Evolutionary conservation across 495 filamentous ascomycete genomes (phyloP).

Genomic region (Penicillium lagena): DNA sequence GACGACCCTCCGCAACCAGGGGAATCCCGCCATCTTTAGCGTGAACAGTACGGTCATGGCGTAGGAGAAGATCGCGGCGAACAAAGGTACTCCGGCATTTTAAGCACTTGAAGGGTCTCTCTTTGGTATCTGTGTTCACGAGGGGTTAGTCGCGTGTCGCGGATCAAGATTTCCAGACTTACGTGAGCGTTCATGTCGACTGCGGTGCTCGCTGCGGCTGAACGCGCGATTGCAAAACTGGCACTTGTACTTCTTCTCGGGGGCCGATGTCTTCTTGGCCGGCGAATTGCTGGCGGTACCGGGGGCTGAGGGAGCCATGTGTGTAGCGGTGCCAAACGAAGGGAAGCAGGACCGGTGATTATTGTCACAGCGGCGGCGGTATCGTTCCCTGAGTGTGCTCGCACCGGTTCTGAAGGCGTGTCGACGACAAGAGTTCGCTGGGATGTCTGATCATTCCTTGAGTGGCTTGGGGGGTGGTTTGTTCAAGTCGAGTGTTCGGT

Average conservation of each 20-base stretch:
- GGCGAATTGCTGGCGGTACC: constrained; percentile 55
- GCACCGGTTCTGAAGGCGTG: constrained; percentile 44
- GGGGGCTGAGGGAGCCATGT: constrained; percentile 51
- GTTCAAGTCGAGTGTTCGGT: too few relatives aligned
- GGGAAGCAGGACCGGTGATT: too few relatives aligned
- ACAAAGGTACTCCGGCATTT: constrained; percentile 99
- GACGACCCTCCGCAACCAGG: constrained; percentile 89
- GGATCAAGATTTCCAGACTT: constrained; percentile 42
- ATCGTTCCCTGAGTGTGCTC: constrained; percentile 48
- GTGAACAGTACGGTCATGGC: constrained; percentile 97
- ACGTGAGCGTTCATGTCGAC: constrained; percentile 96
- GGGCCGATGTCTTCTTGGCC: constrained; percentile 56
- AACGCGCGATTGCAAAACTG: constrained; percentile 98
- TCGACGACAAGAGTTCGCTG: constrained; percentile 40
- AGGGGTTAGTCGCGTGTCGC: constrained; percentile 8
- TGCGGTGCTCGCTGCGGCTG: constrained; percentile 93
- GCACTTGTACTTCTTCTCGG: constrained; percentile 98
- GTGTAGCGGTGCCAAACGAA: constrained; percentile 15
- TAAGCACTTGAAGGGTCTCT: constrained; percentile 95
- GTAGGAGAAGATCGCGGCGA: constrained; percentile 88
- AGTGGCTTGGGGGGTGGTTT: constrained; percentile 1
- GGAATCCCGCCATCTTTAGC: constrained; percentile 97
- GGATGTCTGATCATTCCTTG: constrained; percentile 48
- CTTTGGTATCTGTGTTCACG: constrained; percentile 76
- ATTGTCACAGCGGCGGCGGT: constrained; percentile 19